Percentiles rank a stretch among this genome's conserved stretches.
phyloP scores from a whole-genome alignment of 2,329 filamentous ascomycete species.

The Teratosphaeria viscida region DNA sequence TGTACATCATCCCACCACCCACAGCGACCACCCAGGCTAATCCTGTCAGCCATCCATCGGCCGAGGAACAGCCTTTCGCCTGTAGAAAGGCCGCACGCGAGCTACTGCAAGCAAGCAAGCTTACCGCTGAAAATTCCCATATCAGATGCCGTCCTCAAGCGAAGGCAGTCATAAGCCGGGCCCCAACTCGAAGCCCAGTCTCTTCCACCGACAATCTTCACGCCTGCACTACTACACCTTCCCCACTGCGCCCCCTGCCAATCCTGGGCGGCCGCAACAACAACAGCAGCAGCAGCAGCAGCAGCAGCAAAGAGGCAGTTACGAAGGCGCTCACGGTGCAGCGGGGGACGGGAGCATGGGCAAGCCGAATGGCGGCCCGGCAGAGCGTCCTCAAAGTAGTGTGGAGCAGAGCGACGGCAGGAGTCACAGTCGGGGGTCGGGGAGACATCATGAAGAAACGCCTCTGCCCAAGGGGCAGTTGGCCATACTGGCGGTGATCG shows the following conservation, averaged over 20 bases:
- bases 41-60: no score
- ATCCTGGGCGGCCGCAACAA: not conserved
- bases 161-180: not conserved
- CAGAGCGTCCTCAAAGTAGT: not conserved
- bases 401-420: not conserved
- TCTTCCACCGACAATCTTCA: constrained; percentile 38
- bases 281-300: no score
- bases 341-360: constrained; percentile 22
- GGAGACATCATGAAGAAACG: constrained; percentile 45
- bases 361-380: constrained; percentile 1
- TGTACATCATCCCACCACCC: not conserved
- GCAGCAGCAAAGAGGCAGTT: not conserved
- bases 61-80: not conserved
- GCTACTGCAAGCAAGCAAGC: not conserved
- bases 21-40: not conserved
- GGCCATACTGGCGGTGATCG: constrained; percentile 73
- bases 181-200: constrained; percentile 7
- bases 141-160: not conserved
- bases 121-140: not conserved
- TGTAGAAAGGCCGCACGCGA: not conserved
- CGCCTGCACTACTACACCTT: constrained; percentile 70
- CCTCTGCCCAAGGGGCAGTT: constrained; percentile 78
- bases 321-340: constrained; percentile 48
- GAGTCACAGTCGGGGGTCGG: not conserved
- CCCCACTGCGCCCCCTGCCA: constrained; percentile 55